Base-by-base conservation (phyloP, 148 eudicot genomes). In the Vaccinium corymbosum region DNA sequence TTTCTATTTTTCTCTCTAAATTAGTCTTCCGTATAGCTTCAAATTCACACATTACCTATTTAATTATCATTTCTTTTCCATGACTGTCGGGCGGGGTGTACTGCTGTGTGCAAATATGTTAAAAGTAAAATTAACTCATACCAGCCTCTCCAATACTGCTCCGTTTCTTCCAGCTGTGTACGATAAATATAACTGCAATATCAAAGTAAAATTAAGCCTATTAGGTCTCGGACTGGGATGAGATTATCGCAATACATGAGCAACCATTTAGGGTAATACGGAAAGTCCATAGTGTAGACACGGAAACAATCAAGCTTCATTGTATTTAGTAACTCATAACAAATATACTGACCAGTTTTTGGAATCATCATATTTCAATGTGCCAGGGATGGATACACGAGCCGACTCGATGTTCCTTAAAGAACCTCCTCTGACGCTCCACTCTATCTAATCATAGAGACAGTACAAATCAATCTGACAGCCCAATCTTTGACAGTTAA, bases 141-240 rank as follows among this genome's bases (percentile, higher is more conserved):
- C 98, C 98, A 95, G 91, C 95, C 95, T 91, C 93, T 91, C 98
- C 98, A 95, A 81, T 92, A 93, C 59, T 94, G 94, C 82, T 94
- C 98, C 42, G 98, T 94, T 89, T 94, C 91, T 89, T 90, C 96
- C 83, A 95, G 89, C 80, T 80, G 87, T 76, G 98, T 95, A 68
- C 97, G 93, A 86, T 92, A 92, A 49, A 92, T 83, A 79, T 93
- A 95, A 90, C 98, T 95, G 93, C 83, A 93, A 51, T 70, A 85
- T 4, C 56, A 81, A 84, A 29, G 19, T 22, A 53, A 22, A 8
- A 7, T 82, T 78, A 55, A 59, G 59, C 71, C 27, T n/a, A 49
- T 35, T 78, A 81, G 46, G 62, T 81, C 64, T 46, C 55, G 13
- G 32, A 61, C 79, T 17, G 29, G 76, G 52, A 72, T 70, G 49